These are phyloP conservation scores for Colletotrichum limetticola DNA, from an alignment of 2,329 filamentous ascomycete genomes.

Conservation along the genomic window DNA sequence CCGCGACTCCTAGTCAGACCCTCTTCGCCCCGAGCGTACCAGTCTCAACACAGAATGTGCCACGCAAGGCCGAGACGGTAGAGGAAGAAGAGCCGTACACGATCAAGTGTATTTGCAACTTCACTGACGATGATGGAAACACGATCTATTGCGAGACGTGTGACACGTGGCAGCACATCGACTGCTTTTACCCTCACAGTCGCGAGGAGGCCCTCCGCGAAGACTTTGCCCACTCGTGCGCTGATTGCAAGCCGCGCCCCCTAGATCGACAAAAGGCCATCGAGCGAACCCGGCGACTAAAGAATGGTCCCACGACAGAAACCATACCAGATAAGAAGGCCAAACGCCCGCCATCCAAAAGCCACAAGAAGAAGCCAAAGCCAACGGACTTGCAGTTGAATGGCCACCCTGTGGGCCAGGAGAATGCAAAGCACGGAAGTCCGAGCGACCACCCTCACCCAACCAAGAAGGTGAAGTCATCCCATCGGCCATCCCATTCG, in stretches of 20 bases:
- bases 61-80: slow-evolving; percentile 60
- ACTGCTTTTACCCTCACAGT: slow-evolving; percentile 89
- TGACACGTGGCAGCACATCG: slow-evolving; percentile 98
- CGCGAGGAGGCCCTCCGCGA: slow-evolving; percentile 77
- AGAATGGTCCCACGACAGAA: slow-evolving; percentile 53
- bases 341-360: slow-evolving; percentile 81
- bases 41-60: slow-evolving; percentile 52
- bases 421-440: slow-evolving; percentile 60
- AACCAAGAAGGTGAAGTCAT: slow-evolving; percentile 83
- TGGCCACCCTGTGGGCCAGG: slow-evolving; percentile 70
- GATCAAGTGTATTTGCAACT: slow-evolving; percentile 98
- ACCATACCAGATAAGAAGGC: slow-evolving; percentile 74
- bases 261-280: slow-evolving; percentile 81
- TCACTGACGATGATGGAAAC: slow-evolving; percentile 93
- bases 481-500: slow-evolving; percentile 82
- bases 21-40: slow-evolving; percentile 52
- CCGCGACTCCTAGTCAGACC: slow-evolving; percentile 65
- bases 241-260: slow-evolving; percentile 83
- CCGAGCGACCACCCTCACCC: slow-evolving; percentile 64
- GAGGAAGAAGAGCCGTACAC: slow-evolving; percentile 88
- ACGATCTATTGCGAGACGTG: slow-evolving; percentile 97
- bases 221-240: slow-evolving; percentile 84
- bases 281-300: slow-evolving; percentile 74
- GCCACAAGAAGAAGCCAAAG: slow-evolving; percentile 88
- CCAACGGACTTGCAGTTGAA: slow-evolving; percentile 75